phyloP scores from a whole-genome alignment of 1,139 yeast genomes.

The Yamadazyma sp. region DNA sequence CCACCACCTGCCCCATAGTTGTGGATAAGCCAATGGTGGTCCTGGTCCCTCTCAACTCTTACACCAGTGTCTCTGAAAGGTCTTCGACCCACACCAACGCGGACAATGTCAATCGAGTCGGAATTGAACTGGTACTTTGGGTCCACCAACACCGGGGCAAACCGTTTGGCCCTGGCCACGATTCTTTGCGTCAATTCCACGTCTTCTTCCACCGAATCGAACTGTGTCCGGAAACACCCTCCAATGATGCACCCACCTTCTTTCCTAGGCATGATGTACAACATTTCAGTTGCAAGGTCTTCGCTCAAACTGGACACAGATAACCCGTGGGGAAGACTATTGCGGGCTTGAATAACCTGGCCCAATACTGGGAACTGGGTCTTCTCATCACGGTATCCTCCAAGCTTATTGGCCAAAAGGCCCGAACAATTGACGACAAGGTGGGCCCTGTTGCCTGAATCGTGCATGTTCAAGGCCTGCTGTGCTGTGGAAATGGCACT shows the following conservation, averaged over 20 bases:
- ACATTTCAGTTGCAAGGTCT: slow-evolving; percentile 31
- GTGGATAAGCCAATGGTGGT: slow-evolving; percentile 40
- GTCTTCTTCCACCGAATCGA: slow-evolving; percentile 29
- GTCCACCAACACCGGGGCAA: slow-evolving; percentile 43
- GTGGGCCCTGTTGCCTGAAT: slow-evolving; percentile 29
- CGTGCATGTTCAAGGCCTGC: slow-evolving; percentile 26
- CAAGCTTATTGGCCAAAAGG: slow-evolving; percentile 29
- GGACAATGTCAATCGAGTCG: slow-evolving; percentile 36
- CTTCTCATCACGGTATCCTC: slow-evolving; percentile 32
- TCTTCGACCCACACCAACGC: slow-evolving; percentile 47
- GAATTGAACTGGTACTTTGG: slow-evolving; percentile 30
- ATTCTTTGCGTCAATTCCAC: slow-evolving; percentile 37
- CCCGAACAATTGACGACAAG: slow-evolving; percentile 50
- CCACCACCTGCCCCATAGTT: slow-evolving; percentile 57
- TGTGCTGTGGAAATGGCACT: slow-evolving; percentile 23
- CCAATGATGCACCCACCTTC: slow-evolving; percentile 58
- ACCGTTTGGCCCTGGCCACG: slow-evolving; percentile 37
- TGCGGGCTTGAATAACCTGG: slow-evolving; percentile 40
- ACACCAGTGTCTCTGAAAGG: slow-evolving; percentile 49
- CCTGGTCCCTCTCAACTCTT: slow-evolving; percentile 37
- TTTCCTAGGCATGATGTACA: slow-evolving; percentile 52
- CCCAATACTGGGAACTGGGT: slow-evolving; percentile 36
- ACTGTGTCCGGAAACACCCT: slow-evolving; percentile 39
- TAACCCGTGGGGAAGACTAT: slow-evolving; percentile 27
- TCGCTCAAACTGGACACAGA: slow-evolving; percentile 32